Conservation (phyloP, 2,329 filamentous ascomycete genomes). For the Cladosporium velox region DNA sequence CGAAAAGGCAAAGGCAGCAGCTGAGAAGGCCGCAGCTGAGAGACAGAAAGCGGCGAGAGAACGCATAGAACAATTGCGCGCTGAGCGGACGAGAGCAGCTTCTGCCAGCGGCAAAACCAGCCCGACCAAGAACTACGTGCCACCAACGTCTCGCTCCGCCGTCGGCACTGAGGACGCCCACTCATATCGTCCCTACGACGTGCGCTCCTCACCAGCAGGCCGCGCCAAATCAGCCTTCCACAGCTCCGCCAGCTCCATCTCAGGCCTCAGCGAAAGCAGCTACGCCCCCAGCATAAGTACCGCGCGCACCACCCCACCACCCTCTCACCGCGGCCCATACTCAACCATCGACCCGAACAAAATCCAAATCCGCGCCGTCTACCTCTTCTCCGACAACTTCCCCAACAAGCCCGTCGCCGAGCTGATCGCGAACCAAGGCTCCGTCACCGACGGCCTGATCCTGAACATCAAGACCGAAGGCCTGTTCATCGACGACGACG, state of each 20-base stretch:
- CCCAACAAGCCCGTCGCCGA: slow-evolving; percentile 88
- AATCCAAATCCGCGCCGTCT: slow-evolving; percentile 92
- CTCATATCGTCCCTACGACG: slow-evolving; percentile 38
- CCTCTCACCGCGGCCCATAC: slow-evolving; percentile 76
- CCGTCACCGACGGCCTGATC: slow-evolving; percentile 89
- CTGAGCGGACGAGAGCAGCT: slow-evolving; percentile 28
- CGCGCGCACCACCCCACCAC: slow-evolving; percentile 77
- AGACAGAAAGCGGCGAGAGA: slow-evolving; percentile 33
- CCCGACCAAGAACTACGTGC: slow-evolving; percentile 45
- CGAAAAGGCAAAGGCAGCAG: slow-evolving; percentile 45
- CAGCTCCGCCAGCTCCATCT: slow-evolving; percentile 40
- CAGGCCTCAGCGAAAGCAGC: slow-evolving; percentile 76
- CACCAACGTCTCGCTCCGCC: slow-evolving; percentile 59
- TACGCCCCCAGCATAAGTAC: slow-evolving; percentile 86
- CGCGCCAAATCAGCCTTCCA: slow-evolving; percentile 53
- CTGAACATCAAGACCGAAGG: slow-evolving; percentile 91
- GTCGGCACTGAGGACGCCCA: slow-evolving; percentile 63
- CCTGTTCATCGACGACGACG: slow-evolving; percentile 94
- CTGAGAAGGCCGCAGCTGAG: slow-evolving; percentile 33
- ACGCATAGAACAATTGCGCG: slow-evolving; percentile 31
- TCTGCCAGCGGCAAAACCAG: slow-evolving; percentile 34
- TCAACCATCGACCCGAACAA: slow-evolving; percentile 90
- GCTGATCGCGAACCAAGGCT: slow-evolving; percentile 77
- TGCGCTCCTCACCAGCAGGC: slow-evolving; percentile 49
- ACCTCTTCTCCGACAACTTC: slow-evolving; percentile 86